Evolutionary conservation across 805 yeast genomes (phyloP).

Genomic region (Nakazawaea ernobii): DNA sequence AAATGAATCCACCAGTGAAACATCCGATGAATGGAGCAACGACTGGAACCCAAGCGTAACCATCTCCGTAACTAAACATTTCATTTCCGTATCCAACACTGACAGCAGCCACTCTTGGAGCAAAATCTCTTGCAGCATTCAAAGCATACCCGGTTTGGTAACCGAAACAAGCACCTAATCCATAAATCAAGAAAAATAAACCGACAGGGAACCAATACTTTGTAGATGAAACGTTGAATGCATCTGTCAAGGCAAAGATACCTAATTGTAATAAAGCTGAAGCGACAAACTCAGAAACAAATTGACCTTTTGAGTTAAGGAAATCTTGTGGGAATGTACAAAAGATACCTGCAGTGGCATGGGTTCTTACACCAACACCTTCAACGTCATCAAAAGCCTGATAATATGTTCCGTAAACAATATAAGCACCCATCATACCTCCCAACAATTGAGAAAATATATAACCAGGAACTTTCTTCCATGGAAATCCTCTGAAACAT

Average conservation of each 20-base stretch:
- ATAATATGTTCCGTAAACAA: conserved; percentile 39
- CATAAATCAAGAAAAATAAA: conserved; percentile 37
- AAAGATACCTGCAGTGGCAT: conserved; percentile 37
- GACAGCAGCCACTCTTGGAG: conserved; percentile 44
- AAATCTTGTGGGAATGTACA: conserved; percentile 38
- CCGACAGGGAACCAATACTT: conserved; percentile 42
- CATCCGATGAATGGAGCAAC: conserved; percentile 46
- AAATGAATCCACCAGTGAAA: conserved; percentile 41
- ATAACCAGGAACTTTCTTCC: conserved; percentile 40
- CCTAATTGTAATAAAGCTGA: conserved; percentile 40
- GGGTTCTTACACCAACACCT: conserved; percentile 26
- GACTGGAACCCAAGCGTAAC: conserved; percentile 50
- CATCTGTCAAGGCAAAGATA: conserved; percentile 47
- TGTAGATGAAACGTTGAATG: conserved; percentile 37
- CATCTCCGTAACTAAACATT: conserved; percentile 32
- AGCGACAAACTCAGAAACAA: conserved; percentile 40
- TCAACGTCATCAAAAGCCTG: conserved; percentile 32
- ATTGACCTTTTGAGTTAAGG: conserved; percentile 36
- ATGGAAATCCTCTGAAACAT: conserved; percentile 46
- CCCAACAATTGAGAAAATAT: conserved; percentile 43
- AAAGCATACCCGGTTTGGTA: conserved; percentile 51
- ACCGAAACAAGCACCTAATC: conserved; percentile 43
- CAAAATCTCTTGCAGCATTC: conserved; percentile 50
- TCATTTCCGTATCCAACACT: conserved; percentile 40
- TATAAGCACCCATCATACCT: conserved; percentile 39